Conservation (phyloP, 805 yeast genomes). For the Kodamaea hsintzibuensis region DNA sequence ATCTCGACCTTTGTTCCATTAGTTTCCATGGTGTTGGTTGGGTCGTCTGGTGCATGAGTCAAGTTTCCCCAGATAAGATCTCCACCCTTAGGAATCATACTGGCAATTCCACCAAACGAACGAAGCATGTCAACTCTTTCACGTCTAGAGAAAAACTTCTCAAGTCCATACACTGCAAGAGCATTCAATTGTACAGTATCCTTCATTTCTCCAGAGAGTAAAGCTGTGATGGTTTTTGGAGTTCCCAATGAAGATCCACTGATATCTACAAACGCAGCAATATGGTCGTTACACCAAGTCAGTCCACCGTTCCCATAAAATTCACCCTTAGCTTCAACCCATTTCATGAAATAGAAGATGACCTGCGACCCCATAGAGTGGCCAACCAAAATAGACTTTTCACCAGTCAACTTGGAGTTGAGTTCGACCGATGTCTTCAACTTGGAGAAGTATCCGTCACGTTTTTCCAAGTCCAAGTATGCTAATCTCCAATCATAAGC, state of each 20-base stretch:
- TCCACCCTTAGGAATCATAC: slow-evolving; percentile 98
- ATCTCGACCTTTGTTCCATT: slow-evolving; percentile 16
- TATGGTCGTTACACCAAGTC: slow-evolving; percentile 81
- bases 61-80: slow-evolving; percentile 82
- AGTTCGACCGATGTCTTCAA: slow-evolving; percentile 74
- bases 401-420: slow-evolving; percentile 47
- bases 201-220: slow-evolving; percentile 96
- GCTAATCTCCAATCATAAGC: slow-evolving; percentile 96
- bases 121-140: slow-evolving; percentile 86
- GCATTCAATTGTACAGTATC: slow-evolving; percentile 95
- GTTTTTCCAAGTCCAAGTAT: slow-evolving; percentile 79
- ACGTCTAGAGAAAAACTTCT: slow-evolving; percentile 85
- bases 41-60: slow-evolving; percentile 72
- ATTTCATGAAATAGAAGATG: slow-evolving; percentile 82
- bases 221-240: slow-evolving; percentile 89
- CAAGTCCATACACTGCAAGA: slow-evolving; percentile 90
- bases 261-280: slow-evolving; percentile 81
- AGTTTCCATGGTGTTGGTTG: slow-evolving; percentile 28
- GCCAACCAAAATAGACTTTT: slow-evolving; percentile 77
- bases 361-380: slow-evolving; percentile 98
- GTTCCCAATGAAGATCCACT: slow-evolving; percentile 92
- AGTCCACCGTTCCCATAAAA: slow-evolving; percentile 89
- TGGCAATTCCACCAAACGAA: slow-evolving; percentile 90
- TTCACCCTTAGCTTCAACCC: slow-evolving; percentile 91
- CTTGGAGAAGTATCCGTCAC: slow-evolving; percentile 84